Conservation (phyloP, 257 asterid genomes). For the Pogostemon cablin region DNA sequence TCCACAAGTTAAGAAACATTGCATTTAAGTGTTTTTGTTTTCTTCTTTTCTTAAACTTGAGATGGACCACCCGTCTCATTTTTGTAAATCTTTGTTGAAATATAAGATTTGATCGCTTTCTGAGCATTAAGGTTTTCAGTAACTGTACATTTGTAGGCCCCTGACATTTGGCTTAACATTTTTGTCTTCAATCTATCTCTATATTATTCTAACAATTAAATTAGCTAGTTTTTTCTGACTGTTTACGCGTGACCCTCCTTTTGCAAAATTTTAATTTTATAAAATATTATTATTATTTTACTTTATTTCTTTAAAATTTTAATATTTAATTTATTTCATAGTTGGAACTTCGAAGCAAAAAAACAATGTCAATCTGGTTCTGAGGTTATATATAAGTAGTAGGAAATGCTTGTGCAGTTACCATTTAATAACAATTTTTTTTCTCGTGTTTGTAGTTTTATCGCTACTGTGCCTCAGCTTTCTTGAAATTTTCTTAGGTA, state of each 20-base stretch:
- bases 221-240: not conserved
- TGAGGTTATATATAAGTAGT: no score
- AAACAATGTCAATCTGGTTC: no score
- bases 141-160: not conserved
- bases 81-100: constrained; percentile 6
- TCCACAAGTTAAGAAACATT: not conserved
- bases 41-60: not conserved
- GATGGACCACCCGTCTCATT: not conserved
- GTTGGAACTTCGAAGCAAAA: no score
- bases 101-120: not conserved
- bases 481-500: constrained; percentile 45
- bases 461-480: not conserved
- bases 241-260: not conserved
- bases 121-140: not conserved
- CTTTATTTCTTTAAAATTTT: no score
- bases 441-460: not conserved
- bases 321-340: no score
- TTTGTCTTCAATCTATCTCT: not conserved
- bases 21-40: not conserved
- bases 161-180: not conserved
- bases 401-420: no score
- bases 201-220: not conserved
- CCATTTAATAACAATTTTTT: no score
- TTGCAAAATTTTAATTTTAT: no score
- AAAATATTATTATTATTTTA: no score